These are phyloP conservation scores for Rhodotorula babjevae DNA, from an alignment of 768 basidiomycete species.

Conservation along the genomic window DNA sequence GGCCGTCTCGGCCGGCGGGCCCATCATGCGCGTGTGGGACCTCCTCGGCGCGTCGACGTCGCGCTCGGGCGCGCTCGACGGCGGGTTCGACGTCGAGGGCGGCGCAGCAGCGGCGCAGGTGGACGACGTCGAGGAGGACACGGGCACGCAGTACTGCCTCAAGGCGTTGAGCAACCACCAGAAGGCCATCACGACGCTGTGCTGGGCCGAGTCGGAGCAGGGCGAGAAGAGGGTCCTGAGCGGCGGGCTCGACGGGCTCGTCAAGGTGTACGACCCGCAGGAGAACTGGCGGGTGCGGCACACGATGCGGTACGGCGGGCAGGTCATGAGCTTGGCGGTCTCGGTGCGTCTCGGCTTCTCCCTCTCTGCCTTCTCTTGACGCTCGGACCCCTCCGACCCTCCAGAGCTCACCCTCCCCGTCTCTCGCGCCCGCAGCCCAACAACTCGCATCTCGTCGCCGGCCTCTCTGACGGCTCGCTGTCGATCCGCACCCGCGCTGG, in stretches of 20 bases:
- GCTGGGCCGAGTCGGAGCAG: conserved; percentile 50
- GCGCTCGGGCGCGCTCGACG: neutral
- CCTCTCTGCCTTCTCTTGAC: too few species aligned
- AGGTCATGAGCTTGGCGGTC: conserved; percentile 79
- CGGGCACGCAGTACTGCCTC: conserved; percentile 60
- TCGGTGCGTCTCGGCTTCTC: conserved; percentile 61
- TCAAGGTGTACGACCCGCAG: conserved; percentile 94
- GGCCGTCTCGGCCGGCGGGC: conserved; percentile 79
- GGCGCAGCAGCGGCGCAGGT: neutral
- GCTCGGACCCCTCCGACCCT: too few species aligned
- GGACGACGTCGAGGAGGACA: conserved; percentile 28
- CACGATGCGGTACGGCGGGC: conserved; percentile 96
- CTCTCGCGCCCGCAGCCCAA: conserved; percentile 62
- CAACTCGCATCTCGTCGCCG: conserved; percentile 90
- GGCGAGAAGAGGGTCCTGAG: conserved; percentile 73
- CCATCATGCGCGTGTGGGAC: conserved; percentile 93
- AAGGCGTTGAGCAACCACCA: conserved; percentile 95
- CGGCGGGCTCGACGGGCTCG: conserved; percentile 91
- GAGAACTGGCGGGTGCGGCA: conserved; percentile 86
- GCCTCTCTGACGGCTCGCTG: conserved; percentile 98
- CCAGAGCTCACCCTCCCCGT: neutral
- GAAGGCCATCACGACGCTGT: conserved; percentile 85
- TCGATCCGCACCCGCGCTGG: conserved; percentile 75
- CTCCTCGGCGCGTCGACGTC: conserved; percentile 66
- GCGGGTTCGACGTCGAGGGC: conserved; percentile 1